Conservation (phyloP, 192 early-diverging fungal species). For the Geranomyces michiganensis region DNA sequence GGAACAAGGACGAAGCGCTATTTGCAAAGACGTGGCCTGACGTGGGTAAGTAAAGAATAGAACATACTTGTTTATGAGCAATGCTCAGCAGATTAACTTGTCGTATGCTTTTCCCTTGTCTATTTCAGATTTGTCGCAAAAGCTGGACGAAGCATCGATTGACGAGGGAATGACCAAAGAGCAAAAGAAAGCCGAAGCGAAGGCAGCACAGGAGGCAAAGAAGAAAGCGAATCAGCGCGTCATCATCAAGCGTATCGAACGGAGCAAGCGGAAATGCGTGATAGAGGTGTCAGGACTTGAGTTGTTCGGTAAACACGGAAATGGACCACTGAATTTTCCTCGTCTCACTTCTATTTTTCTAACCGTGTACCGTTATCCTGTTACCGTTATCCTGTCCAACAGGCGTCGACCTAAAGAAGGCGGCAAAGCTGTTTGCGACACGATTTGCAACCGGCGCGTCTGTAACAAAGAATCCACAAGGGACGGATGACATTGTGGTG, state of each 20-base stretch:
- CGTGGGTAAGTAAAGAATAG: conserved; percentile 10
- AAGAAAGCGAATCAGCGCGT: conserved; percentile 50
- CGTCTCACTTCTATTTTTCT: conserved; percentile 30
- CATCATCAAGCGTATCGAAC: conserved; percentile 83
- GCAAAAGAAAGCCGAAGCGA: conserved; percentile 56
- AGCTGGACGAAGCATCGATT: conserved; percentile 3
- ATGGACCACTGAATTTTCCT: conserved; percentile 3
- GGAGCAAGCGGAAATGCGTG: conserved; percentile 92
- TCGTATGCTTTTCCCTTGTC: neutral
- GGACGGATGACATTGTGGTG: conserved; percentile 93
- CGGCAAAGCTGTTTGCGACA: conserved; percentile 92
- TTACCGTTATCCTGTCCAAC: conserved; percentile 3
- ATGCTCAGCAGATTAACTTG: too few species aligned
- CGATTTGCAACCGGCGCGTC: conserved; percentile 97
- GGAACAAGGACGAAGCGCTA: conserved; percentile 58
- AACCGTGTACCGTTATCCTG: neutral
- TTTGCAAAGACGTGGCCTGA: conserved; percentile 63
- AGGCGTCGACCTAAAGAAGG: conserved; percentile 96
- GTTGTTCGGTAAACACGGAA: conserved; percentile 68
- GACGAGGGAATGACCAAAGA: conserved; percentile 17
- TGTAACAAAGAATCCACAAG: conserved; percentile 85
- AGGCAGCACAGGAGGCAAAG: conserved; percentile 74
- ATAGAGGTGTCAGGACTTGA: conserved; percentile 85
- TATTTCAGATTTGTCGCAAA: conserved; percentile 2
- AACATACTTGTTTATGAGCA: neutral